Conservation (phyloP, 176 grass and related monocot genomes). For the Leersia perrieri region DNA sequence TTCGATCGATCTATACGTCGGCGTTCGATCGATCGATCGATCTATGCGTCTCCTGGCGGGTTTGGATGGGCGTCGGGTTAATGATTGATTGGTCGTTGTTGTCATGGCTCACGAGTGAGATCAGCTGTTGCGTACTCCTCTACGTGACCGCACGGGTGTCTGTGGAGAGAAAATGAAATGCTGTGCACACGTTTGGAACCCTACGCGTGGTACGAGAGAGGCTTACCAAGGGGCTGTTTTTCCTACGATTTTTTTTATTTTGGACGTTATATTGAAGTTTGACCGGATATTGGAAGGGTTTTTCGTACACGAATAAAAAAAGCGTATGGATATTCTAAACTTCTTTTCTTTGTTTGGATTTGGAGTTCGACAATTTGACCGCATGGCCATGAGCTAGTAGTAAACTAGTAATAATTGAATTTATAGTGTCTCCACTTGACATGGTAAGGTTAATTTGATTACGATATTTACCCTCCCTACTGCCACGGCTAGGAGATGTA, state of each 20-base stretch:
- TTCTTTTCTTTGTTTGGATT: too few species aligned
- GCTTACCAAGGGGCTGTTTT: too few species aligned
- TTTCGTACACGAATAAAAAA: too few species aligned
- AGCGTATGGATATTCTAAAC: neutral
- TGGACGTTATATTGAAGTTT: too few species aligned
- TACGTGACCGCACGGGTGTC: slow-evolving; percentile 1
- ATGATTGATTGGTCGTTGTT: slow-evolving; percentile 1
- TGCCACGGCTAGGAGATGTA: too few species aligned
- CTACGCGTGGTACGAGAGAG: neutral
- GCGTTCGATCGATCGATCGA: neutral
- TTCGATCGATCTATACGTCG: neutral
- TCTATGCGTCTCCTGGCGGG: neutral
- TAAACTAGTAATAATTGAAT: too few species aligned
- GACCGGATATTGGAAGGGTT: too few species aligned
- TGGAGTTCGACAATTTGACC: neutral
- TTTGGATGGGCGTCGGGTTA: neutral
- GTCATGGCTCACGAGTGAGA: slow-evolving; percentile 19
- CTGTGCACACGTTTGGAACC: neutral
- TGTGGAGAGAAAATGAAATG: neutral
- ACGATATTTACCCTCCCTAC: neutral
- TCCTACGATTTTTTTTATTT: too few species aligned
- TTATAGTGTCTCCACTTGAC: too few species aligned
- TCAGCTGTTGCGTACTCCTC: neutral
- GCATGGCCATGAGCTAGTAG: neutral
- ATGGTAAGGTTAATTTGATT: neutral